Conservation (phyloP, 106 monocot genomes). For the Acanthochlamys bracteata region DNA sequence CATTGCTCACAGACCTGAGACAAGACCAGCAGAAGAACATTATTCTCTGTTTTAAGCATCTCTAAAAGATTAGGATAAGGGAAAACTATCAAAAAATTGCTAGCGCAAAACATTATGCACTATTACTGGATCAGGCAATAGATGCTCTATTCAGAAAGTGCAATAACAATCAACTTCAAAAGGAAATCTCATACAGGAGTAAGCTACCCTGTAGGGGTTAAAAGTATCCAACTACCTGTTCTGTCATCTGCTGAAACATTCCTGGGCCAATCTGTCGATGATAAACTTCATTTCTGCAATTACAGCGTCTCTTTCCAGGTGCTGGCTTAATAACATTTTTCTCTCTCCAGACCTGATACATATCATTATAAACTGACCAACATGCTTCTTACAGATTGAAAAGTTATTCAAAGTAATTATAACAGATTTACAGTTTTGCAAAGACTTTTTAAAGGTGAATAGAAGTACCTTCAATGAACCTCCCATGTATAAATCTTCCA, state of each 20-base stretch:
- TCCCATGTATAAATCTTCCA: slow-evolving; percentile 99
- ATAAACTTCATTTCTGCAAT: slow-evolving; percentile 94
- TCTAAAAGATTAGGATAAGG: neutral
- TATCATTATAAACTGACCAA: neutral
- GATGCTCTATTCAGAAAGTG: neutral
- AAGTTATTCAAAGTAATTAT: too few relatives aligned
- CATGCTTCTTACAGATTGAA: too few relatives aligned
- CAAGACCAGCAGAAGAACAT: neutral
- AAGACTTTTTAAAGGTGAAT: neutral
- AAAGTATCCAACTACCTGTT: slow-evolving; percentile 43
- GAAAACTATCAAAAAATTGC: neutral
- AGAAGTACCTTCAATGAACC: slow-evolving; percentile 74
- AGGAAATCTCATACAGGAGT: neutral
- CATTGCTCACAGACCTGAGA: slow-evolving; percentile 93
- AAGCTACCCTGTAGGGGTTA: neutral
- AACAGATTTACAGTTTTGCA: neutral
- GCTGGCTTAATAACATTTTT: slow-evolving; percentile 98
- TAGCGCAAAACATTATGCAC: neutral
- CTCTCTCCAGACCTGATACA: slow-evolving; percentile 89
- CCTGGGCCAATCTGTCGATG: slow-evolving; percentile 98
- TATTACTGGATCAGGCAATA: too few relatives aligned
- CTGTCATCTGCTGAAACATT: slow-evolving; percentile 99
- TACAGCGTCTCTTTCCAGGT: slow-evolving; percentile 90
- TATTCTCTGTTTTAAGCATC: neutral
- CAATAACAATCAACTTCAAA: neutral